These are phyloP conservation scores for Takashimella tepidaria DNA, from an alignment of 1,284 basidiomycete genomes.

Conservation along the genomic window DNA sequence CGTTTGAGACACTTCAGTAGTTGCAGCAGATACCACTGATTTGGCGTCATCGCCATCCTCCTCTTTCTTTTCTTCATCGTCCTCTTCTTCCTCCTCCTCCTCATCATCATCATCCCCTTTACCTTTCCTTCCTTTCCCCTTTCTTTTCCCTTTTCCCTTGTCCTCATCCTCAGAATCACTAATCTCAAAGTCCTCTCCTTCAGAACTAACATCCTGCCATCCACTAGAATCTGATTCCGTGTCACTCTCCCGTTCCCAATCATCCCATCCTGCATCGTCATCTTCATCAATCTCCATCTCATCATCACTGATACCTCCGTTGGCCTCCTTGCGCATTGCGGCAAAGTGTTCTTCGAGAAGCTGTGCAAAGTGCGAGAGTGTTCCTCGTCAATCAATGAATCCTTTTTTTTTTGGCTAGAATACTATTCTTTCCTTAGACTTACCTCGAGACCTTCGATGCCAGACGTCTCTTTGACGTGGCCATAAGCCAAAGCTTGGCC, in stretches of 20 bases:
- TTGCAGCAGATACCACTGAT: conserved; percentile 38
- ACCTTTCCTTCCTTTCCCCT: conserved; percentile 28
- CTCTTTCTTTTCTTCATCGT: conserved; percentile 30
- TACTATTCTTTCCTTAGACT: conserved; percentile 28
- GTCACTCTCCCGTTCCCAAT: conserved; percentile 82
- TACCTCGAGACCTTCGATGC: conserved; percentile 86
- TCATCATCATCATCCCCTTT: conserved; percentile 20
- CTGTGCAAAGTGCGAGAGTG: conserved; percentile 45
- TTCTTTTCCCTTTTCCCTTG: conserved; percentile 24
- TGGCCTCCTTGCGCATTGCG: conserved; percentile 62
- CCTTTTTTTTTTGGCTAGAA: neutral
- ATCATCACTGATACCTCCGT: conserved; percentile 51
- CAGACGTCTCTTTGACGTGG: conserved; percentile 63
- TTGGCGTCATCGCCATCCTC: conserved; percentile 38
- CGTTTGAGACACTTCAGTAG: conserved; percentile 32
- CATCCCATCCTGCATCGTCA: conserved; percentile 74
- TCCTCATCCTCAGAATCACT: conserved; percentile 82
- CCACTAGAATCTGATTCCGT: conserved; percentile 62
- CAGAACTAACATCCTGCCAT: conserved; percentile 82
- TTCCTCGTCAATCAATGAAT: neutral
- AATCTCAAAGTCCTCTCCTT: conserved; percentile 65
- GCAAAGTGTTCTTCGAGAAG: conserved; percentile 82
- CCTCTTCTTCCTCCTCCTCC: conserved; percentile 17
- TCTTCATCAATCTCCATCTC: conserved; percentile 51
- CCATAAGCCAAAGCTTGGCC: conserved; percentile 73